phyloP scores from a whole-genome alignment of 2,329 filamentous ascomycete genomes.

The Penicillium olsonii region DNA sequence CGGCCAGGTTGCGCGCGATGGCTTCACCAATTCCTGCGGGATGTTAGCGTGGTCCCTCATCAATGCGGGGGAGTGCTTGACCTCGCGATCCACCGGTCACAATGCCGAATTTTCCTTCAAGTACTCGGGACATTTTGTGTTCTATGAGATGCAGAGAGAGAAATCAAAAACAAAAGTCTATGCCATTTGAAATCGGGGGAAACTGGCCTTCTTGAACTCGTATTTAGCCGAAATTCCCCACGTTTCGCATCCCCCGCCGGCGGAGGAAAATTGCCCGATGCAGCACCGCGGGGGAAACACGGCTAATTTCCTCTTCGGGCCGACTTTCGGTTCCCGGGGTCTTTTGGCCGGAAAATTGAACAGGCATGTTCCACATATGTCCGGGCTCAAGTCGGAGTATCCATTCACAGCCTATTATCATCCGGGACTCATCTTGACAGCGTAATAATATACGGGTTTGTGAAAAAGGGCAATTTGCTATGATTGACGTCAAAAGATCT shows the following conservation, averaged over 20 bases:
- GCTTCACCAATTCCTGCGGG: constrained; percentile 70
- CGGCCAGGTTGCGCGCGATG: constrained; percentile 69
- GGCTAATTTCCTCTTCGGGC: constrained; percentile 9
- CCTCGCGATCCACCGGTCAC: constrained; percentile 79
- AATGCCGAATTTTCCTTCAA: constrained; percentile 77
- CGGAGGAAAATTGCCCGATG: constrained; percentile 31
- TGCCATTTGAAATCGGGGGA: background rate
- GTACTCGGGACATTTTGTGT: constrained; percentile 31
- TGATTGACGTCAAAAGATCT: too few relatives aligned
- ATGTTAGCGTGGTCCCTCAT: constrained; percentile 5
- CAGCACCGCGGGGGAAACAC: constrained; percentile 12
- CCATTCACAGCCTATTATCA: too few relatives aligned
- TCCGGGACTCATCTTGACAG: too few relatives aligned
- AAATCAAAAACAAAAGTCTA: background rate
- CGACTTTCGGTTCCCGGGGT: background rate
- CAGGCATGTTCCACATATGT: too few relatives aligned
- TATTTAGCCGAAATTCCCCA: constrained; percentile 21
- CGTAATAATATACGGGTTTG: too few relatives aligned
- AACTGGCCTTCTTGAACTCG: constrained; percentile 11
- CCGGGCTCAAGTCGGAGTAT: too few relatives aligned
- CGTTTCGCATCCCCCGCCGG: constrained; percentile 9
- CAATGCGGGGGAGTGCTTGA: constrained; percentile 38
- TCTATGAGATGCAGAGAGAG: background rate
- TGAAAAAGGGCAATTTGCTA: too few relatives aligned
- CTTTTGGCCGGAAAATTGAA: too few relatives aligned